Evolutionary conservation across 2,329 filamentous ascomycete species (phyloP), one percentile per base, ranked within the genome.

Genomic region (Periconia sp.): DNA sequence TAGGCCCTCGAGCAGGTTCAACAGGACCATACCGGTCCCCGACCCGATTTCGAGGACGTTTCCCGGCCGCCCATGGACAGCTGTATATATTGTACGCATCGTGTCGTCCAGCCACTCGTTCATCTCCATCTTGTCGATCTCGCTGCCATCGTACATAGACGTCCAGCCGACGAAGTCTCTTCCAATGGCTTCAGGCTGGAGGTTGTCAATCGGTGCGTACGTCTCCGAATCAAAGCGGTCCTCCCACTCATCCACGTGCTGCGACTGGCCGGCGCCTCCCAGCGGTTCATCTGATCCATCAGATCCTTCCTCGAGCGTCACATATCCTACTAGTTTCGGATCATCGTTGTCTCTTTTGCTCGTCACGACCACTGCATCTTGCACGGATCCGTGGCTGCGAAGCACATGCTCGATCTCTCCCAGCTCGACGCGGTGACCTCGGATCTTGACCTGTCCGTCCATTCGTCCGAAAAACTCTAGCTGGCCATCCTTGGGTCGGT

Each of bases 391-490:
- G 44, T 37, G 33, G 5, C 11, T n/a, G 33, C 33, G 33, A 37
- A 37, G 10, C 5, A 37, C 3, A 37, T 37, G 31, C 41, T 52
- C 49, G n/a, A 62, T 56, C 41, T 62, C 60, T 9, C 54, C 58
- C 10, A 61, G 41, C 45, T 62, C 60, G 31, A 62, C 47, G 8
- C 60, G 49, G 40, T 61, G 60, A 17, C 60, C 60, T 19, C 54
- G 45, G 13, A 62, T 15, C 45, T 62, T 62, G 37, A 62, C 47
- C 45, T 61, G 58, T 17, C 47, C 43, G 31, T 62, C 60, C 31
- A 52, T 61, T 14, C 60, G 49, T 14, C 56, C 54, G 19, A 54
- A 15, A 45, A 48, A 62, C 11, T 46, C 27, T n/a, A 61, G 45
- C 18, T 43, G 46, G 6, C 60, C 60, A 41, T 62, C 54, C 10